Percentiles rank a stretch among this genome's conserved stretches.
These are phyloP conservation scores for Neurospora sp. DNA, from an alignment of 495 filamentous ascomycete genomes.

Conservation along the genomic window DNA sequence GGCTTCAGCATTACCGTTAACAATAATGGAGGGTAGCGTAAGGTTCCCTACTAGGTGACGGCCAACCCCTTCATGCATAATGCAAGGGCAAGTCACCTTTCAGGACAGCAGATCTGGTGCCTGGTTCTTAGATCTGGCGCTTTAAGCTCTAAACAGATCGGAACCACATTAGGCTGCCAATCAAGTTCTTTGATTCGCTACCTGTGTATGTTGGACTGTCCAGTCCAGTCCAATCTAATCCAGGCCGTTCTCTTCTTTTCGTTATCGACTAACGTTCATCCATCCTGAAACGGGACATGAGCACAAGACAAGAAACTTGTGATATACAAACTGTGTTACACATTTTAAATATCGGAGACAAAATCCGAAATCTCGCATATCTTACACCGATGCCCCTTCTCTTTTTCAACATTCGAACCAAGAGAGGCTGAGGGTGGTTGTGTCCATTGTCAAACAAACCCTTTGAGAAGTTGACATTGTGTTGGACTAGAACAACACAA, in stretches of 20 bases:
- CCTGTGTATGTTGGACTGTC: background rate
- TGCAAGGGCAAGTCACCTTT: background rate
- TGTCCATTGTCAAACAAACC: background rate
- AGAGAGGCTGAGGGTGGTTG: background rate
- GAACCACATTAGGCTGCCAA: background rate
- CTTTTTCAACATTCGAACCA: background rate
- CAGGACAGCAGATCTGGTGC: background rate
- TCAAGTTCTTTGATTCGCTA: background rate
- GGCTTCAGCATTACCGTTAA: background rate
- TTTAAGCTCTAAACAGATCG: background rate
- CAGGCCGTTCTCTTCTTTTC: background rate
- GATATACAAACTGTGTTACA: background rate
- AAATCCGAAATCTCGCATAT: background rate
- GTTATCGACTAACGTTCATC: background rate
- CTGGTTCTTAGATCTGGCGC: background rate
- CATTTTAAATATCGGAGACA: background rate
- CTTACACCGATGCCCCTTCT: background rate
- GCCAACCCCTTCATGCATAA: background rate
- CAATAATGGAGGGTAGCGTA: background rate
- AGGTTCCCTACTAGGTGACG: background rate
- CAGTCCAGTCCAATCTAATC: background rate
- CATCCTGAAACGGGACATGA: background rate
- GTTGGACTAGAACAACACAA: background rate
- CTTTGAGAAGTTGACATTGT: background rate
- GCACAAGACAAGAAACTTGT: background rate